Base-by-base conservation (phyloP, 2,329 filamentous ascomycete genomes). In the Neonectria magnoliae region DNA sequence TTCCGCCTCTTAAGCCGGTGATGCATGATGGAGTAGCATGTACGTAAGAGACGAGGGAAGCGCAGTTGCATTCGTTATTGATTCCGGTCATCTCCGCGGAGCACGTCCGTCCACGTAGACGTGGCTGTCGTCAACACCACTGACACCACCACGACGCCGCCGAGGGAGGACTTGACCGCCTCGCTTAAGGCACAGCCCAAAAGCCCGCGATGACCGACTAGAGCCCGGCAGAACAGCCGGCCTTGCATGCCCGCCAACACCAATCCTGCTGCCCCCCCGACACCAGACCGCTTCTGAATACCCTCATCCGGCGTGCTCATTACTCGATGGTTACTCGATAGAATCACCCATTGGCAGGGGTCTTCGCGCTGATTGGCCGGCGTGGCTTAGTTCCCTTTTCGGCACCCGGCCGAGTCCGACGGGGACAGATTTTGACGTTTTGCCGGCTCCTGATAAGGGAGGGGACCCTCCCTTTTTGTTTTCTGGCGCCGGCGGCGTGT, bases 261-360 rank as follows among this genome's bases (percentile, higher is more conserved):
- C 25, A 25, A 25, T 25, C 5, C 6, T 25, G 25, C 25, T 48
- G 38, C 18, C 48, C 33, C 33, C 45, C 44, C 48, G 41, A 14
- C 53, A 33, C 42, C 3, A 41, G 10, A 54, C 51, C 44, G 56
- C 45, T 36, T 62, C 53, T 50, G 63, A 65, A 65, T 65, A 55
- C 58, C 59, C 59, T 65, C 63, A 65, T 27, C 14, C 6, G 36
- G 38, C 14, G 29, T 13, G 47, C 18, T 20, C 56, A 75, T 81
- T 81, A 81, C 79, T 80, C 79, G 78, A 81, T 79, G 52, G 71
- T 82, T 82, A 82, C 80, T 83, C 81, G 81, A 83, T 82, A 64
- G 70, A 81, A 83, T 81, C 76, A 76, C 74, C 66, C 42, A 71
- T 56, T 60, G 51, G 13, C 44, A 54, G 57, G 58, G 59, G 42